Conservation (phyloP, 441 rosid species). For the Jatropha podagrica region DNA sequence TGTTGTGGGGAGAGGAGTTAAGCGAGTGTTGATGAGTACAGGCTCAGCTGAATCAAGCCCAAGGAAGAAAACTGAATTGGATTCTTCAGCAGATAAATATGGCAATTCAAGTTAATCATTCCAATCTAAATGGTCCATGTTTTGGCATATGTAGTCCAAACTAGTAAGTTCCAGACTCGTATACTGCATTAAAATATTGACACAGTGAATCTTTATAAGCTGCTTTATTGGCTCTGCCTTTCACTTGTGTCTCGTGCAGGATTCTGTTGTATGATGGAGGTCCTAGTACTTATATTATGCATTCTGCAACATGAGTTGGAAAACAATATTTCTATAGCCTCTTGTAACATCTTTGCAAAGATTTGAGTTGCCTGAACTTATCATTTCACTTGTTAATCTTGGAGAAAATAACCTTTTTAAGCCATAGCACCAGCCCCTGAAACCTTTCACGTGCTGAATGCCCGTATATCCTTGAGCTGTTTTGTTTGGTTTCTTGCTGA, state of each 20-base stretch:
- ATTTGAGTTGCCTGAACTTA: not conserved
- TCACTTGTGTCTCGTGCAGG: too few relatives aligned
- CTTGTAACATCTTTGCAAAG: not conserved
- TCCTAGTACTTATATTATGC: not conserved
- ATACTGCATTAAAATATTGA: not conserved
- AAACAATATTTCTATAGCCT: not conserved
- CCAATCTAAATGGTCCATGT: not conserved
- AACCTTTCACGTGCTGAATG: not conserved
- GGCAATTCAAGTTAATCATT: constrained; percentile 35
- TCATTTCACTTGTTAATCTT: not conserved
- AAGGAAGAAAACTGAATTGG: constrained; percentile 54
- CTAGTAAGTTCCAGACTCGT: not conserved
- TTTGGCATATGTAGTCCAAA: constrained; percentile 3
- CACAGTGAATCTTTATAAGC: constrained; percentile 1
- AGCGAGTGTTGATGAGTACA: constrained; percentile 62
- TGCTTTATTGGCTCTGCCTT: not conserved
- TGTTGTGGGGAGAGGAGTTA: constrained; percentile 91
- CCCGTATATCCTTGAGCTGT: not conserved
- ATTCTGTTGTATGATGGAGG: not conserved
- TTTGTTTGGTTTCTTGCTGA: not conserved
- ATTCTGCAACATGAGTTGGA: not conserved
- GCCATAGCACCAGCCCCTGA: not conserved
- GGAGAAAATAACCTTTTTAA: not conserved
- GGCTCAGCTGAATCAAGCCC: constrained; percentile 46
- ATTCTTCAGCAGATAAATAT: constrained; percentile 46